Evolutionary conservation across 23 red algal species (phyloP).

Genomic region (Cyanidioschyzon merolae): DNA sequence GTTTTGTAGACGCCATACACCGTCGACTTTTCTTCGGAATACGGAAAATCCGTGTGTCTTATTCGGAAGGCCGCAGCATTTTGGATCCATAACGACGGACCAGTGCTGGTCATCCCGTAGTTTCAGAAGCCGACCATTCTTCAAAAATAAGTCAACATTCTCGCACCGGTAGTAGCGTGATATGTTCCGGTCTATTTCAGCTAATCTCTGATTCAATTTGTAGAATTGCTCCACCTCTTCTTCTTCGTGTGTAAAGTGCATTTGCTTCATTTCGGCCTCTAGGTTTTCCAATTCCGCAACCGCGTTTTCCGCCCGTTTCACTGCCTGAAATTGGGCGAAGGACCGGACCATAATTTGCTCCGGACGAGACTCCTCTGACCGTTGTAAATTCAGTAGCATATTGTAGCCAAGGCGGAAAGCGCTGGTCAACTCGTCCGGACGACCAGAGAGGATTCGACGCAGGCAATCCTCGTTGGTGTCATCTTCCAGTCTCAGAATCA

Average conservation of each 20-base stretch:
- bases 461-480: constrained; percentile 37
- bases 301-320: constrained; percentile 2
- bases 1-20: not conserved
- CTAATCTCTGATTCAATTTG: not conserved
- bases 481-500: constrained; percentile 85
- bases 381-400: constrained; percentile 40
- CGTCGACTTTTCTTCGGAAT: not conserved
- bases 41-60: not conserved
- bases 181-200: not conserved
- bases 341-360: constrained; percentile 33
- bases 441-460: constrained; percentile 25
- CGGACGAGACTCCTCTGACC: constrained; percentile 34
- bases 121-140: not conserved
- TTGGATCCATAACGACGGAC: not conserved
- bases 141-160: not conserved
- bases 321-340: constrained; percentile 77
- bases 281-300: not conserved
- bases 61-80: not conserved
- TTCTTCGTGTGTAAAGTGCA: constrained; percentile 35
- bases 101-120: not conserved
- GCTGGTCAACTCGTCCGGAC: constrained; percentile 15
- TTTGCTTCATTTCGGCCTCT: not conserved
- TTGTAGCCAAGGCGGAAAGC: constrained; percentile 39
- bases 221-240: not conserved
- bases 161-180: not conserved